Percentiles rank a stretch among this genome's conserved stretches.
phyloP scores from a whole-genome alignment of 805 yeast species.

The Yarrowia osloensis region DNA sequence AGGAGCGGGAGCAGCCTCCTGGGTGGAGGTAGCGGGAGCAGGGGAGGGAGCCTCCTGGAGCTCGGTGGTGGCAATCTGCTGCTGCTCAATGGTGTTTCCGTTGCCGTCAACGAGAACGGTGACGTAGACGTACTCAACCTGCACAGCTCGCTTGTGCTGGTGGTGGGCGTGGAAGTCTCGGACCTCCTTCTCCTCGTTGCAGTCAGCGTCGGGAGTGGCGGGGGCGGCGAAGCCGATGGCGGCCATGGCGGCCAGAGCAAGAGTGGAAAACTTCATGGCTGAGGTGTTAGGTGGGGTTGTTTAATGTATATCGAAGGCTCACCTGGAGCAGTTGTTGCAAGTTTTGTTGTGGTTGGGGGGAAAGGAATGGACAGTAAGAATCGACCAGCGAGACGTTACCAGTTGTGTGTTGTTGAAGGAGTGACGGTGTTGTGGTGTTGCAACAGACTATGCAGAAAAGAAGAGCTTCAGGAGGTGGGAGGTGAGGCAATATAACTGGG shows the following conservation, averaged over 20 bases:
- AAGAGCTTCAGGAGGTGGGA: slow-evolving; percentile 16
- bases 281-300: slow-evolving; percentile 5
- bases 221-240: slow-evolving; percentile 47
- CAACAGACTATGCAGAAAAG: slow-evolving; percentile 23
- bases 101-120: slow-evolving; percentile 48
- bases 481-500: slow-evolving; percentile 30
- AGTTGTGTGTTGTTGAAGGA: slow-evolving; percentile 27
- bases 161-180: slow-evolving; percentile 47
- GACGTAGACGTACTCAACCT: slow-evolving; percentile 51
- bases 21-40: slow-evolving; percentile 38
- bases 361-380: slow-evolving; percentile 30
- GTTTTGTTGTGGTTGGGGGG: neutral
- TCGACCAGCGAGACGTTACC: slow-evolving; percentile 31
- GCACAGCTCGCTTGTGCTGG: slow-evolving; percentile 53
- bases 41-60: slow-evolving; percentile 36
- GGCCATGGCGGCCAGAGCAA: slow-evolving; percentile 40
- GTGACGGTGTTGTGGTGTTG: slow-evolving; percentile 27
- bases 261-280: slow-evolving; percentile 29
- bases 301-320: slow-evolving; percentile 21
- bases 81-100: slow-evolving; percentile 43
- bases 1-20: slow-evolving; percentile 37
- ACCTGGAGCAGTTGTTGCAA: slow-evolving; percentile 30
- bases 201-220: slow-evolving; percentile 36
- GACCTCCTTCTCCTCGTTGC: slow-evolving; percentile 31
- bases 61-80: slow-evolving; percentile 41